These are phyloP conservation scores for Collybia nuda DNA, from an alignment of 768 basidiomycete genomes.

Conservation along the genomic window DNA sequence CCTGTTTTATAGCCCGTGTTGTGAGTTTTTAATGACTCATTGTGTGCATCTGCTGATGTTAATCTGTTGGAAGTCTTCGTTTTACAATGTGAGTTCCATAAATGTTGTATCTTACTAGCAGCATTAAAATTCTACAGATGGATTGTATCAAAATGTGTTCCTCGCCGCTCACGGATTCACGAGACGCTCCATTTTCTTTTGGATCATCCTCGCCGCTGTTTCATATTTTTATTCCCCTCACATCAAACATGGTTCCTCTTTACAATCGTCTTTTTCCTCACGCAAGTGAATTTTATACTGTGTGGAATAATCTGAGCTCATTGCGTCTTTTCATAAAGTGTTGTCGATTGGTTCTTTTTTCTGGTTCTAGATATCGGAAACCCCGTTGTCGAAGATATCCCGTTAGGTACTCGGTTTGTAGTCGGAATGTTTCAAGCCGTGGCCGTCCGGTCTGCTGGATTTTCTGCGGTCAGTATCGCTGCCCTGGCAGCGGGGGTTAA, in stretches of 20 bases:
- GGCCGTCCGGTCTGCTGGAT: slow-evolving; percentile 87
- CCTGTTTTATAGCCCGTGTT: slow-evolving; percentile 68
- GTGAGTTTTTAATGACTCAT: slow-evolving; percentile 49
- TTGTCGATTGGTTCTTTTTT: slow-evolving; percentile 89
- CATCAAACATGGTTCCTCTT: slow-evolving; percentile 94
- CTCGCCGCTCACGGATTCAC: slow-evolving; percentile 53
- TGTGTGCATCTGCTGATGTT: not conserved
- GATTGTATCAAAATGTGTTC: slow-evolving; percentile 63
- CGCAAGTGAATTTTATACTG: slow-evolving; percentile 43
- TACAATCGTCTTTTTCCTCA: slow-evolving; percentile 63
- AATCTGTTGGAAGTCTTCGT: slow-evolving; percentile 58
- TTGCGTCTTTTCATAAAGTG: slow-evolving; percentile 33
- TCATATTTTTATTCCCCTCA: slow-evolving; percentile 86
- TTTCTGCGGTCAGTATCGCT: slow-evolving; percentile 70
- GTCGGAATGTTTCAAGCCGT: slow-evolving; percentile 78
- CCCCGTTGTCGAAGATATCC: slow-evolving; percentile 62
- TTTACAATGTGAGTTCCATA: slow-evolving; percentile 84
- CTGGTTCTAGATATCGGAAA: slow-evolving; percentile 87
- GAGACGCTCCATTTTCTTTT: slow-evolving; percentile 91
- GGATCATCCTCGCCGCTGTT: slow-evolving; percentile 92
- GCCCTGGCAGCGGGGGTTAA: slow-evolving; percentile 88
- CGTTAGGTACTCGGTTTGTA: slow-evolving; percentile 66
- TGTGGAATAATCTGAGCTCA: too few species aligned
- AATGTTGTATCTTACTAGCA: too few species aligned
- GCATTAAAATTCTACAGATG: slow-evolving; percentile 51